phyloP scores from a whole-genome alignment of 2,329 filamentous ascomycete species.

The Curvularia sp. region DNA sequence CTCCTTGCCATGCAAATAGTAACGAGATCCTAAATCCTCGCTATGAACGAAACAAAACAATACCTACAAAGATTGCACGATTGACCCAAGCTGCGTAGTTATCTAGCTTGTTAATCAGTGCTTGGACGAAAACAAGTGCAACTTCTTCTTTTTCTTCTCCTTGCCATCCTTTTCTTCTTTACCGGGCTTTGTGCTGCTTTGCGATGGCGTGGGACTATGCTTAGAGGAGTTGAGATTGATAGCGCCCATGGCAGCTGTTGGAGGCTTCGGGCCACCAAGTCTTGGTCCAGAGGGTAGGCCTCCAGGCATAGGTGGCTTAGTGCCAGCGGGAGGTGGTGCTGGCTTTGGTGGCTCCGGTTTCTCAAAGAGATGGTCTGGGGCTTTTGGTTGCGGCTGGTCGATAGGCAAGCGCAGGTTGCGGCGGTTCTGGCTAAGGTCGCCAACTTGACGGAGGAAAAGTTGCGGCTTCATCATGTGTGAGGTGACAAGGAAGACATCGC shows the following conservation, averaged over 20 bases:
- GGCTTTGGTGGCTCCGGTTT: constrained; percentile 66
- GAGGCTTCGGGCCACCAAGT: constrained; percentile 39
- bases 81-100: constrained; percentile 7
- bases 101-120: constrained; percentile 25
- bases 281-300: constrained; percentile 44
- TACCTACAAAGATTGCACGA: constrained; percentile 17
- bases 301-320: constrained; percentile 41
- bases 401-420: constrained; percentile 80
- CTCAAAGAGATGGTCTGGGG: constrained; percentile 87
- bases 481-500: constrained; percentile 87
- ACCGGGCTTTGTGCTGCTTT: constrained; percentile 27
- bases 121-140: constrained; percentile 60
- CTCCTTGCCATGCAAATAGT: constrained; percentile 21
- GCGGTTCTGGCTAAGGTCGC: constrained; percentile 78
- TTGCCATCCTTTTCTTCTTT: constrained; percentile 41
- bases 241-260: constrained; percentile 43
- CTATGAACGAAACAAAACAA: constrained; percentile 24
- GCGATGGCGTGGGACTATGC: constrained; percentile 24
- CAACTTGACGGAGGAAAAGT: constrained; percentile 82
- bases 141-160: constrained; percentile 63
- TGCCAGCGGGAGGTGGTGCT: constrained; percentile 58
- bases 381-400: constrained; percentile 79
- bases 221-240: constrained; percentile 44
- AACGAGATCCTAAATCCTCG: constrained; percentile 10
- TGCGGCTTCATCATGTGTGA: constrained; percentile 91